Conservation (phyloP, 345 rosid genomes). For the Eucalyptus curtisii region DNA sequence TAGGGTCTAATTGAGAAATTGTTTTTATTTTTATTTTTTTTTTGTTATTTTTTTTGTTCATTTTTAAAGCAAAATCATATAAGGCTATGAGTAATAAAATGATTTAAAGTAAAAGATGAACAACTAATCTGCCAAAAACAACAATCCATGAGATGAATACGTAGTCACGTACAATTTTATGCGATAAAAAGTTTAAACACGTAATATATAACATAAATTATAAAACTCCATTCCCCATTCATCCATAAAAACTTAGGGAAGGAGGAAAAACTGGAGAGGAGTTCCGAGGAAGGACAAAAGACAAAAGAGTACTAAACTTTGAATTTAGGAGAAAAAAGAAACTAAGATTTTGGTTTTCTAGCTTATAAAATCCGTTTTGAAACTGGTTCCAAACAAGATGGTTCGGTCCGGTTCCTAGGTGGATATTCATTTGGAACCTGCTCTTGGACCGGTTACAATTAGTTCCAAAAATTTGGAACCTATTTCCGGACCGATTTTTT, state of each 20-base stretch:
- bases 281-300: rapidly evolving
- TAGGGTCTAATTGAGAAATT: rapidly evolving
- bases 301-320: too few relatives aligned
- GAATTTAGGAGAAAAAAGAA: not conserved
- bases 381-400: too few relatives aligned
- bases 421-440: not conserved
- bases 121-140: not conserved
- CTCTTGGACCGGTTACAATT: too few relatives aligned
- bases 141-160: not conserved
- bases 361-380: too few relatives aligned
- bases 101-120: not conserved
- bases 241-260: rapidly evolving
- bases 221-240: not conserved
- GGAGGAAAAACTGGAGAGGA: not conserved
- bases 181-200: not conserved
- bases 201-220: too few relatives aligned
- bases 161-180: rapidly evolving
- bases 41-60: too few relatives aligned
- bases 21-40: too few relatives aligned
- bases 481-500: rapidly evolving
- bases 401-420: rapidly evolving
- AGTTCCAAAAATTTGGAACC: too few relatives aligned
- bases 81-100: too few relatives aligned
- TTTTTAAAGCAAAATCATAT: too few relatives aligned
- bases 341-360: not conserved